Evolutionary conservation across 306 rosid species (phyloP), one percentile per base, ranked within the genome.

Genomic region (Luffa acutangula): DNA sequence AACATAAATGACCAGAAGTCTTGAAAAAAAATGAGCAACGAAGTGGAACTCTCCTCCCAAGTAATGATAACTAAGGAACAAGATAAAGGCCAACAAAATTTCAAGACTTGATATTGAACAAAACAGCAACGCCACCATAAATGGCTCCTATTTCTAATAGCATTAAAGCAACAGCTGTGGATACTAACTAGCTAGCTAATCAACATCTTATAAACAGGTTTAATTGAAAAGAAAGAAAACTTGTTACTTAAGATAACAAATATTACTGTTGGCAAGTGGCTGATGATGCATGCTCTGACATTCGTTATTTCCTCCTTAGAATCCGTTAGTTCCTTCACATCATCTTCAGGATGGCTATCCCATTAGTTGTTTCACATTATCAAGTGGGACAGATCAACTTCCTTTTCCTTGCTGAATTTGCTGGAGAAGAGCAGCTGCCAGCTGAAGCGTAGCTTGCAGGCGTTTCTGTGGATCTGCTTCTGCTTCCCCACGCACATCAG

Each of bases 381-480:
- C 34, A 64, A 64, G 17, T 15, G 6, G 31, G 76, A 13, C 20
- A 31, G 52, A 21, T 89, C 83, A 95, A 87, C 84, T 91, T 88
- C 88, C 85, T 81, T 93, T 91, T 62, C 94, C 97, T 83, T 93
- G 94, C 80, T 93, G 99, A 83, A 93, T 90, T 87, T 93, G 96
- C 85, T 91, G 93, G 80, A 95, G 97, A 87, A 95, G 97, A 82
- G 89, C 93, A 63, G 99, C 94, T 9, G 99, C 99, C 48, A 95
- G 88, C 87, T 91, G 97, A 53, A 95, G 85, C 2, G 99, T 95
- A 15, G 99, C 99, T 84, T 95, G 98, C 37, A 95, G 82, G 52
- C 97, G 96, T 74, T 89, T 89, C 87, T 94, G 96, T 1, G 97
- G 92, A 91, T 91, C 99, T 3, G 88, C 81, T 46, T 91, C 97